These are phyloP conservation scores for Xylaria sp. DNA, from an alignment of 2,329 filamentous ascomycete genomes.

Conservation along the genomic window DNA sequence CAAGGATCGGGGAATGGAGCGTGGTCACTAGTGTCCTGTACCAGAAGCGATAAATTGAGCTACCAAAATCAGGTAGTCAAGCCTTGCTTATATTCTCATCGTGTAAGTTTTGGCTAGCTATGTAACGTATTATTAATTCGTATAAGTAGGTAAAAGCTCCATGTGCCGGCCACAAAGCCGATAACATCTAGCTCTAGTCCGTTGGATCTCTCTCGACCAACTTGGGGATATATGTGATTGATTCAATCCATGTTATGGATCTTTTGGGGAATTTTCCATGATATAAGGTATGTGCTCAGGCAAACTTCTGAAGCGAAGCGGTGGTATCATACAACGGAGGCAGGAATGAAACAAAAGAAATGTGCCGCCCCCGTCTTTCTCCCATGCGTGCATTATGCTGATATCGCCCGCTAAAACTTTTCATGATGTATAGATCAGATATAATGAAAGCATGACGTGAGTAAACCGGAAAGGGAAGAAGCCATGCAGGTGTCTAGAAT, in stretches of 20 bases:
- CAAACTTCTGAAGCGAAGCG: not conserved
- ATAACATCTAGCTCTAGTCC: not conserved
- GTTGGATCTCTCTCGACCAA: conserved; percentile 6
- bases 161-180: conserved; percentile 16
- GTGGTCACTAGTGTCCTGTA: not conserved
- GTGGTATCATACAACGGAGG: conserved; percentile 21
- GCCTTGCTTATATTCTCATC: not conserved
- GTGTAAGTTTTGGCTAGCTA: not conserved
- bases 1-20: not conserved
- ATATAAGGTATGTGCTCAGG: not conserved
- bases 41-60: not conserved
- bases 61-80: not conserved
- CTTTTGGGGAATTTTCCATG: not conserved
- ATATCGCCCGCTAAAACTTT: conserved; percentile 2
- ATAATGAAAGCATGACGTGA: conserved; percentile 12
- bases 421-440: not conserved
- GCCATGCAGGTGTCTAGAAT: conserved; percentile 13
- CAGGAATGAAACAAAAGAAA: not conserved
- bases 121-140: not conserved
- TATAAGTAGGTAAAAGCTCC: conserved; percentile 2
- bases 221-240: not conserved
- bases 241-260: not conserved
- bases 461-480: conserved; percentile 13
- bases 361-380: conserved; percentile 1
- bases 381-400: conserved; percentile 6